Evolutionary conservation across 345 rosid species (phyloP).

Genomic region (Arabidopsis thaliana): DNA sequence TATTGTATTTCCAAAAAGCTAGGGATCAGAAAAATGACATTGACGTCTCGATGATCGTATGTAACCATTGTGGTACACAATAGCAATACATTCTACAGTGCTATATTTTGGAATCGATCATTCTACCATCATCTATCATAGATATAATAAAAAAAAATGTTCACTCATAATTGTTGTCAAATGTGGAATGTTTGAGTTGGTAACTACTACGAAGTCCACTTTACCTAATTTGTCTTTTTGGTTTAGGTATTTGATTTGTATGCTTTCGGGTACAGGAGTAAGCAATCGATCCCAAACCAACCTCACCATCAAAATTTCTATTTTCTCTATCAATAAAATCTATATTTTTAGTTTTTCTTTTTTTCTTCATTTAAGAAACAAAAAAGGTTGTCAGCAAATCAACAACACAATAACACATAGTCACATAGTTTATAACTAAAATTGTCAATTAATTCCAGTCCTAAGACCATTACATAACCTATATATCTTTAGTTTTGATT

Average conservation of each 20-base stretch:
- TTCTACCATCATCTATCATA: too few species aligned
- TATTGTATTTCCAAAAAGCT: neutral
- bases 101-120: too few species aligned
- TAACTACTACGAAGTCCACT: constrained; percentile 40
- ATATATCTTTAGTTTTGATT: neutral
- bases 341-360: neutral
- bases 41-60: neutral
- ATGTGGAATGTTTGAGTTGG: constrained; percentile 38
- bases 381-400: neutral
- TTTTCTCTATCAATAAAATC: constrained; percentile 1
- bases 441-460: neutral
- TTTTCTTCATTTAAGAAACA: neutral
- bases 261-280: constrained; percentile 31
- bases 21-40: neutral
- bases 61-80: neutral
- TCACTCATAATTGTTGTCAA: neutral
- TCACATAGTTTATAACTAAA: neutral
- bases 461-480: neutral
- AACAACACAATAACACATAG: neutral
- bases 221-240: constrained; percentile 38
- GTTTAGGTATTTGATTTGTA: constrained; percentile 40
- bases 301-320: constrained; percentile 32
- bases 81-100: neutral
- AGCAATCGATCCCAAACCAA: constrained; percentile 43
- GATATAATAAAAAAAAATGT: neutral